Conservation (phyloP, 2,329 filamentous ascomycete species). For the Colletotrichum sp. region DNA sequence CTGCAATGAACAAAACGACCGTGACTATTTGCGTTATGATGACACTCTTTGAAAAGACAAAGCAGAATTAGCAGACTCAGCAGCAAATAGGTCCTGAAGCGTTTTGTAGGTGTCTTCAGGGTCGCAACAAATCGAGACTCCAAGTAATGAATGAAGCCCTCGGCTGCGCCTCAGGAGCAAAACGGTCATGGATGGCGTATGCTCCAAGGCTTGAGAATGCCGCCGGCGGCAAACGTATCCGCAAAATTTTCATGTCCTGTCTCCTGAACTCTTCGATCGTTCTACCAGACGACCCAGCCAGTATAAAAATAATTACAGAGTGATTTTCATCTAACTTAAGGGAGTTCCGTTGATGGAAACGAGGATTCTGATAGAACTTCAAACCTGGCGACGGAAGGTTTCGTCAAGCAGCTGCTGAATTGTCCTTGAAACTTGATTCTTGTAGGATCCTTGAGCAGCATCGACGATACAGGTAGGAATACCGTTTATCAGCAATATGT, state of each 20-base stretch:
- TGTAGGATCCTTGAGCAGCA: not conserved
- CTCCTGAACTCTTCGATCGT: not conserved
- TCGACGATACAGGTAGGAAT: not conserved
- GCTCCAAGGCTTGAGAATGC: not conserved
- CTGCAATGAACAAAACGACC: not conserved
- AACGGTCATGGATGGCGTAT: not conserved
- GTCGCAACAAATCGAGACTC: not conserved
- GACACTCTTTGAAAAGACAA: not conserved
- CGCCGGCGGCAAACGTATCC: not conserved
- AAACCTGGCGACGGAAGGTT: not conserved
- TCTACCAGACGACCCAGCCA: no score
- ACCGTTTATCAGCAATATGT: not conserved
- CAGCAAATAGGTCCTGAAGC: not conserved
- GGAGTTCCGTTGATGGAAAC: rapidly evolving
- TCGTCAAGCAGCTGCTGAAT: not conserved
- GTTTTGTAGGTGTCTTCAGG: not conserved
- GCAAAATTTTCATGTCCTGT: not conserved
- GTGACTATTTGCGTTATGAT: not conserved
- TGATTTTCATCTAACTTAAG: not conserved
- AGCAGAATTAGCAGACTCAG: not conserved
- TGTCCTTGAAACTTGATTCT: not conserved
- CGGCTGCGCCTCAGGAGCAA: not conserved
- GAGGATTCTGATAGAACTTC: not conserved
- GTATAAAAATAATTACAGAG: rapidly evolving
- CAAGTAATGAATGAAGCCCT: no score